phyloP scores from a whole-genome alignment of 495 filamentous ascomycete genomes.

The Xylaria flabelliformis region DNA sequence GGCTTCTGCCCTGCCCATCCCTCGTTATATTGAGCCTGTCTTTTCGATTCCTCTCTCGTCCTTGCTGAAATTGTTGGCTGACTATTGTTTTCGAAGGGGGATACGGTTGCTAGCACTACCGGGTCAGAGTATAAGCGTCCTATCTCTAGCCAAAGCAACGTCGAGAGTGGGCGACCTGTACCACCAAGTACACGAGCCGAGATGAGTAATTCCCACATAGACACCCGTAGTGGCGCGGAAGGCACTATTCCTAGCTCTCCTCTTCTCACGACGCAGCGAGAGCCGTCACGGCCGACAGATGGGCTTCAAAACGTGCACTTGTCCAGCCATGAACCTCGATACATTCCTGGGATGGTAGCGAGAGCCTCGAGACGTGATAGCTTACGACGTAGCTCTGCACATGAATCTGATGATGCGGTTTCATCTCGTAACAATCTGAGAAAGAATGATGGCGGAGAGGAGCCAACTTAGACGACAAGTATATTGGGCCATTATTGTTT shows the following conservation, averaged over 20 bases:
- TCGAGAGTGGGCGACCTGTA: slow-evolving; percentile 27
- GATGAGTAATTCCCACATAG: slow-evolving; percentile 28
- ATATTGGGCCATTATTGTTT: background rate
- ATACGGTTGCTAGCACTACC: slow-evolving; percentile 26
- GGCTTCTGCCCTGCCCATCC: background rate
- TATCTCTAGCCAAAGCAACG: slow-evolving; percentile 25
- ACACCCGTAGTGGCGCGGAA: slow-evolving; percentile 26
- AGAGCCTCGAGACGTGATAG: slow-evolving; percentile 61
- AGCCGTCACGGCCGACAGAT: slow-evolving; percentile 31
- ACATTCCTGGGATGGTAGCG: slow-evolving; percentile 75
- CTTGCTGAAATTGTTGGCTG: background rate
- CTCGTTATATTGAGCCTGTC: background rate
- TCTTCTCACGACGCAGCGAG: slow-evolving; percentile 26
- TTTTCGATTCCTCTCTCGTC: background rate
- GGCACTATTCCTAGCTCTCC: background rate
- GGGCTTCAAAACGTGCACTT: slow-evolving; percentile 49
- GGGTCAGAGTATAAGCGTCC: slow-evolving; percentile 35
- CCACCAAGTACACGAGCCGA: slow-evolving; percentile 38
- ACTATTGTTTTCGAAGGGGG: slow-evolving; percentile 39
- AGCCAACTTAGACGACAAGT: slow-evolving; percentile 3
- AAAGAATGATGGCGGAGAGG: slow-evolving; percentile 28
- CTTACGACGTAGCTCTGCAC: slow-evolving; percentile 46
- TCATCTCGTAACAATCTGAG: slow-evolving; percentile 20
- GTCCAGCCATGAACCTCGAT: slow-evolving; percentile 66
- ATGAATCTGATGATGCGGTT: slow-evolving; percentile 45